Percentiles rank a stretch among this genome's conserved stretches.
phyloP scores from a whole-genome alignment of 345 rosid species.

The thale cress (Arabidopsis thaliana) region DNA sequence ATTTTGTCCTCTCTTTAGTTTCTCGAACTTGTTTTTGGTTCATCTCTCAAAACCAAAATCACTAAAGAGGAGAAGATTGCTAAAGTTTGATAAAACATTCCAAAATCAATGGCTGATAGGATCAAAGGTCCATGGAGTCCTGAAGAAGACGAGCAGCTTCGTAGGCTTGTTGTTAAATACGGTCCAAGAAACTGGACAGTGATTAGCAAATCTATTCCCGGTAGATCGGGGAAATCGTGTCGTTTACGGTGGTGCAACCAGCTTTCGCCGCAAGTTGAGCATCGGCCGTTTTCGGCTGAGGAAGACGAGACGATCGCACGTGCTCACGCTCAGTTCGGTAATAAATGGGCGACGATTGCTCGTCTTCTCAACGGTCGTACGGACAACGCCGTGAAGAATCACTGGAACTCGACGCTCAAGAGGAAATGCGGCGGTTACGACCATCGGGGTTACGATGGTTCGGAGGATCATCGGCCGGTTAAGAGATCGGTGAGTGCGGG shows the following conservation, averaged over 20 bases:
- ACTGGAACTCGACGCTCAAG: slow-evolving; percentile 96
- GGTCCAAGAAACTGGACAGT: slow-evolving; percentile 94
- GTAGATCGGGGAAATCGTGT: slow-evolving; percentile 93
- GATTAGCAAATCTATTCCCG: slow-evolving; percentile 92
- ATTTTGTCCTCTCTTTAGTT: slow-evolving; percentile 28
- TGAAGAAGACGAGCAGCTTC: slow-evolving; percentile 84
- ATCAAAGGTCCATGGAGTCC: slow-evolving; percentile 99
- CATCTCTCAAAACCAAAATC: background rate
- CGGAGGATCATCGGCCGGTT: slow-evolving; percentile 56
- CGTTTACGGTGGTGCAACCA: slow-evolving; percentile 96
- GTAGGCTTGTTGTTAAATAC: slow-evolving; percentile 64
- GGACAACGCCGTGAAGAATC: slow-evolving; percentile 93
- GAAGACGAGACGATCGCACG: slow-evolving; percentile 79
- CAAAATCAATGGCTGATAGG: slow-evolving; percentile 57
- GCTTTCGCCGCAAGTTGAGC: slow-evolving; percentile 92
- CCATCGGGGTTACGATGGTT: slow-evolving; percentile 10
- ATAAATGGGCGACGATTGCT: slow-evolving; percentile 97
- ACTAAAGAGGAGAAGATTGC: background rate
- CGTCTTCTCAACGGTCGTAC: slow-evolving; percentile 94
- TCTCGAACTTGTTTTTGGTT: slow-evolving; percentile 16
- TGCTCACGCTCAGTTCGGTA: slow-evolving; percentile 88
- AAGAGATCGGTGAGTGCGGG: slow-evolving; percentile 79
- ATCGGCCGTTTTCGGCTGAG: slow-evolving; percentile 69
- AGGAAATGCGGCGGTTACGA: slow-evolving; percentile 56
- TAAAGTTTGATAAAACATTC: background rate